Percentiles rank a stretch among this genome's conserved stretches.
These are phyloP conservation scores for Aristolochia californica DNA, from an alignment of 164 flowering plant genomes.

Conservation along the genomic window DNA sequence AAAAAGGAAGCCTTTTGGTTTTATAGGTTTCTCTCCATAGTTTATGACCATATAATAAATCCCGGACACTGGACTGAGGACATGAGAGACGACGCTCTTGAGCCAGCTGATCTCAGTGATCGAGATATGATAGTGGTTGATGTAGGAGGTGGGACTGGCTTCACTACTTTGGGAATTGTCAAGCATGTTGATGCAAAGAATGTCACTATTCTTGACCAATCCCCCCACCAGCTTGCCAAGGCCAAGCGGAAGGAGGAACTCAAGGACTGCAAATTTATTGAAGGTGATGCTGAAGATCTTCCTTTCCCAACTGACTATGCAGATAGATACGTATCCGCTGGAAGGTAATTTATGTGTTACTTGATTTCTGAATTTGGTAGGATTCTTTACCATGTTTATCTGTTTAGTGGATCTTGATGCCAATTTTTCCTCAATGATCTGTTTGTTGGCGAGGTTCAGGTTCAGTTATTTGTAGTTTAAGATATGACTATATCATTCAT, in stretches of 20 bases:
- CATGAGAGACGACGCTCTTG: conserved; percentile 80
- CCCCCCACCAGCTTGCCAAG: conserved; percentile 78
- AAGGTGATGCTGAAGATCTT: conserved; percentile 78
- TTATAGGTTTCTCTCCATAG: conserved; percentile 61
- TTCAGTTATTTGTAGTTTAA: too few species aligned
- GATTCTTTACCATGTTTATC: too few species aligned
- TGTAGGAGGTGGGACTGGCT: conserved; percentile 84
- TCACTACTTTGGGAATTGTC: conserved; percentile 68
- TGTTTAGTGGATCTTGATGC: too few species aligned
- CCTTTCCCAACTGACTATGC: conserved; percentile 73
- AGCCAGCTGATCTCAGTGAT: conserved; percentile 54
- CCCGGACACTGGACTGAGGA: conserved; percentile 88
- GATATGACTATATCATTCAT: too few species aligned
- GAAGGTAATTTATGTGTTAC: conserved; percentile 30
- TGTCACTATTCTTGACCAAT: conserved; percentile 68
- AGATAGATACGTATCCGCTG: conserved; percentile 74
- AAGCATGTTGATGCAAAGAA: conserved; percentile 78
- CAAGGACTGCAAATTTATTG: conserved; percentile 59
- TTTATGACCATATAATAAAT: conserved; percentile 64
- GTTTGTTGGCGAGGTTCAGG: too few species aligned
- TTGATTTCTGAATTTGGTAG: background rate
- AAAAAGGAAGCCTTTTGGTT: conserved; percentile 84
- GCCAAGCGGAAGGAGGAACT: conserved; percentile 64
- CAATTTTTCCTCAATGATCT: too few species aligned
- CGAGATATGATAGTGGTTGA: conserved; percentile 55